phyloP scores from a whole-genome alignment of 768 basidiomycete species.

The Boletus vermiculosoides region DNA sequence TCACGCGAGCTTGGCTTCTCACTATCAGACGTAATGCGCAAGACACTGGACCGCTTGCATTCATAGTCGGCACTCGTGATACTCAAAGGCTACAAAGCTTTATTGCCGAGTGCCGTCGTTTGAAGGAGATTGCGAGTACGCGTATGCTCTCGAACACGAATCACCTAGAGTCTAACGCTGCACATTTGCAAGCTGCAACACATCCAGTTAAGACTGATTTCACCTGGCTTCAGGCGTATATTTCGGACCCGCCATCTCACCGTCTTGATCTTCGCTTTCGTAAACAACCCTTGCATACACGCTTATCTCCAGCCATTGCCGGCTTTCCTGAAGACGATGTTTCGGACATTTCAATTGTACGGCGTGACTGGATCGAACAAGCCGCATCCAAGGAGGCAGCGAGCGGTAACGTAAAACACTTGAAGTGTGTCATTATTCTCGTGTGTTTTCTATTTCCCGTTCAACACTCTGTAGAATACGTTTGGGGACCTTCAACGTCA shows the following conservation, averaged over 20 bases:
- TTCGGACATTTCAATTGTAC: conserved; percentile 54
- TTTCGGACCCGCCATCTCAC: conserved; percentile 5
- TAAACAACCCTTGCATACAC: conserved; percentile 46
- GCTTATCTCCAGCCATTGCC: conserved; percentile 59
- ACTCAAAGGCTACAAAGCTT: conserved; percentile 46
- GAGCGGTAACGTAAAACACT: conserved; percentile 17
- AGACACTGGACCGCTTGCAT: conserved; percentile 40
- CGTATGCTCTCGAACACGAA: not conserved
- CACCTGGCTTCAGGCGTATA: conserved; percentile 19
- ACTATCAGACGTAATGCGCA: conserved; percentile 45
- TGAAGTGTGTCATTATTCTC: conserved; percentile 20
- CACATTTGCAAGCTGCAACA: conserved; percentile 10
- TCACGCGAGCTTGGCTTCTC: conserved; percentile 48
- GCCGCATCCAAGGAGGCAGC: conserved; percentile 38
- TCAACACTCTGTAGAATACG: conserved; percentile 47
- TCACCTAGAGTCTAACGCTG: not conserved
- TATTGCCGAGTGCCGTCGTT: conserved; percentile 54
- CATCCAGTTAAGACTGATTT: conserved; percentile 12
- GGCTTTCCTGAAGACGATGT: conserved; percentile 62
- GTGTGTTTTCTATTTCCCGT: not conserved
- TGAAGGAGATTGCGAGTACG: conserved; percentile 52
- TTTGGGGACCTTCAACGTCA: conserved; percentile 83
- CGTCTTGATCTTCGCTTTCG: conserved; percentile 51
- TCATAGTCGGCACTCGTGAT: conserved; percentile 44
- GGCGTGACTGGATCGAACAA: conserved; percentile 62